Evolutionary conservation across 192 early-diverging fungal species (phyloP).

Genomic region (Coemansia sp.): DNA sequence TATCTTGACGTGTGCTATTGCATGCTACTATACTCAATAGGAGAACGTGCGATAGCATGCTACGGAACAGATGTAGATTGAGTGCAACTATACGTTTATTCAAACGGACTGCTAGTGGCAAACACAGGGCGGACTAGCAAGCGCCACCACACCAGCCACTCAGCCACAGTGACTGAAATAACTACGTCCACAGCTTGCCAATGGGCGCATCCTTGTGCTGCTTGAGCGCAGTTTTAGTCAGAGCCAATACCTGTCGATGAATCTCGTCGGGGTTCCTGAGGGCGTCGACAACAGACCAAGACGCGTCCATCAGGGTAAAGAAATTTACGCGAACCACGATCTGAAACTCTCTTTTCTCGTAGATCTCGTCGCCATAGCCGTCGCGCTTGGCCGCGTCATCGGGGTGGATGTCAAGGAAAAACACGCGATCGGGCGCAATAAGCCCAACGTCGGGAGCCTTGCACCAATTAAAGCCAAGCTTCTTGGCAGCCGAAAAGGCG

Average conservation of each 20-base stretch:
- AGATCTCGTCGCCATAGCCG: constrained; percentile 92
- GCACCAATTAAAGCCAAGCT: constrained; percentile 87
- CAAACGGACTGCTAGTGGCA: background rate
- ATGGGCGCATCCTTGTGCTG: constrained; percentile 38
- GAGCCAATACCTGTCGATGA: constrained; percentile 40
- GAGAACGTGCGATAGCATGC: background rate
- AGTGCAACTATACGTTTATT: background rate
- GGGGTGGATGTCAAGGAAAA: constrained; percentile 84
- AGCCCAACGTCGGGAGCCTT: constrained; percentile 83
- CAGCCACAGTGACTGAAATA: background rate
- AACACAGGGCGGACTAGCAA: background rate
- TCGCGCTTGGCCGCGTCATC: constrained; percentile 74
- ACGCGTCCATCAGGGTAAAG: constrained; percentile 60
- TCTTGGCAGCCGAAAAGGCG: constrained; percentile 89
- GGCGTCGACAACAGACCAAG: constrained; percentile 55
- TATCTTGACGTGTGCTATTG: background rate
- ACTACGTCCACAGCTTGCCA: constrained; percentile 37
- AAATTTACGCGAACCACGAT: constrained; percentile 75
- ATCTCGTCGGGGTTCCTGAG: constrained; percentile 40
- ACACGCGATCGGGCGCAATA: constrained; percentile 80
- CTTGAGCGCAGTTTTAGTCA: constrained; percentile 37
- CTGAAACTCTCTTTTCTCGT: constrained; percentile 87
- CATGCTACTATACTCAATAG: background rate
- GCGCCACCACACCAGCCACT: background rate
- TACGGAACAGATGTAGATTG: too few species aligned